These are phyloP conservation scores for Ascochyta rabiei DNA, from an alignment of 2,329 filamentous ascomycete species.

Conservation along the genomic window DNA sequence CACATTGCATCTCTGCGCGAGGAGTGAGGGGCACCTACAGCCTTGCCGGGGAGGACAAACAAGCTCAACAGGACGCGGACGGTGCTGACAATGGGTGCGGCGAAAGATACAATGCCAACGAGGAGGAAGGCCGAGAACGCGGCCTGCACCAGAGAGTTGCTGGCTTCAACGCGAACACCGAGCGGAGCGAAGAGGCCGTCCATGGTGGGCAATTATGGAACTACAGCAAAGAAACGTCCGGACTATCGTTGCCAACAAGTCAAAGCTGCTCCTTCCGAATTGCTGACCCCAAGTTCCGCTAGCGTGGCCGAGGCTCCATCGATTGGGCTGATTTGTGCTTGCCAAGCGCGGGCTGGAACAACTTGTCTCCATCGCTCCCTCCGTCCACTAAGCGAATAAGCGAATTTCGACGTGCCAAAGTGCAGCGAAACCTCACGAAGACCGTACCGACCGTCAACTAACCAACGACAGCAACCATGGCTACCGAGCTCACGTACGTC, in stretches of 20 bases:
- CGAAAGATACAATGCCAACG: constrained; percentile 39
- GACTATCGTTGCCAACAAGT: constrained; percentile 1
- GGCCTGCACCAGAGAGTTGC: constrained; percentile 34
- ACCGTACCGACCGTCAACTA: constrained; percentile 38
- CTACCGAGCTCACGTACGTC: constrained; percentile 52
- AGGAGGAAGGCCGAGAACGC: constrained; percentile 38
- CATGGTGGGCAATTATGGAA: constrained; percentile 5
- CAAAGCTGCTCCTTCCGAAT: neutral
- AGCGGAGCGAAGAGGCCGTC: constrained; percentile 21
- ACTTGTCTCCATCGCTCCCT: neutral
- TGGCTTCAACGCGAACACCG: constrained; percentile 42
- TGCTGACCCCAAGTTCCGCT: constrained; percentile 13
- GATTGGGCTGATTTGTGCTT: constrained; percentile 1
- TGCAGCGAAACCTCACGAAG: constrained; percentile 24
- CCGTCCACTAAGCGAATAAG: constrained; percentile 18
- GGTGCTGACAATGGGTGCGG: constrained; percentile 52
- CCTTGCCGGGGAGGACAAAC: constrained; percentile 56
- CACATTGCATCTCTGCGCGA: neutral
- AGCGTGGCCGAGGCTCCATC: constrained; percentile 10
- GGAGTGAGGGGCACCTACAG: constrained; percentile 44
- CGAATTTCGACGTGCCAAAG: constrained; percentile 21
- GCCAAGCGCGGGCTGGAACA: neutral
- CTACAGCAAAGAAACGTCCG: neutral
- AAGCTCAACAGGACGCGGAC: constrained; percentile 55
- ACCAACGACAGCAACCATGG: constrained; percentile 50